Percentiles rank a stretch among this genome's conserved stretches.
Evolutionary conservation across 768 basidiomycete genomes (phyloP).

Genomic region (Suillus ampliporus): DNA sequence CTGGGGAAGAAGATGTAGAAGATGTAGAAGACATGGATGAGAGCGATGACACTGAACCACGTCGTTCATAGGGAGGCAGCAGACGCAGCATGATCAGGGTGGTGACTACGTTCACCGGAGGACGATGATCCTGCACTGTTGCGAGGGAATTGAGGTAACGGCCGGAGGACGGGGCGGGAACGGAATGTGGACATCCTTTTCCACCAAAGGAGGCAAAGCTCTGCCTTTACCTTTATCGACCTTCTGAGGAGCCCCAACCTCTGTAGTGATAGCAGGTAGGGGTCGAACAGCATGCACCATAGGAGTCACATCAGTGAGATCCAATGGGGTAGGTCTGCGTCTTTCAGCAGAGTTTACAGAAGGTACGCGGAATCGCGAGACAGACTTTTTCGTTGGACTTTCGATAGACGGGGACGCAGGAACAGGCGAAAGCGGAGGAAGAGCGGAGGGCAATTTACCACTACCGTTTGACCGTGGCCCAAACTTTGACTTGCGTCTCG

Average conservation of each 20-base stretch:
- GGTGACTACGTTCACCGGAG: background rate
- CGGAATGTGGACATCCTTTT: conserved; percentile 8
- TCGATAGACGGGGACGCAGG: background rate
- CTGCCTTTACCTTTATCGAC: conserved; percentile 20
- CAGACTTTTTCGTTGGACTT: conserved; percentile 15
- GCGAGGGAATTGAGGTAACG: conserved; percentile 16
- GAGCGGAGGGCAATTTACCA: conserved; percentile 18
- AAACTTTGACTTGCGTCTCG: conserved; percentile 3
- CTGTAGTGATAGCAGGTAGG: conserved; percentile 2
- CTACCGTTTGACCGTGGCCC: conserved; percentile 1
- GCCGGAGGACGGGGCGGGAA: conserved; percentile 7
- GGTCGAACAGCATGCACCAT: conserved; percentile 1
- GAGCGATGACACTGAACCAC: background rate
- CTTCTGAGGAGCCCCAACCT: conserved; percentile 1
- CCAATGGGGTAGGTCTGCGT: conserved; percentile 7
- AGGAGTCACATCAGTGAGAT: background rate
- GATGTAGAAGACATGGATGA: background rate
- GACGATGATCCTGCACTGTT: background rate
- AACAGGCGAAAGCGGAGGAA: conserved; percentile 9
- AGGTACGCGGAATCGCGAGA: conserved; percentile 18
- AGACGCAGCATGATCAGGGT: background rate
- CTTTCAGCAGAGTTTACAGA: background rate
- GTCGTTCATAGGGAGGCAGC: background rate
- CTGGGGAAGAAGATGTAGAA: conserved; percentile 2
- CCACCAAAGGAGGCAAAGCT: conserved; percentile 11